These are phyloP conservation scores for Buxus sempervirens DNA, from an alignment of 164 flowering plant species.

Conservation along the genomic window DNA sequence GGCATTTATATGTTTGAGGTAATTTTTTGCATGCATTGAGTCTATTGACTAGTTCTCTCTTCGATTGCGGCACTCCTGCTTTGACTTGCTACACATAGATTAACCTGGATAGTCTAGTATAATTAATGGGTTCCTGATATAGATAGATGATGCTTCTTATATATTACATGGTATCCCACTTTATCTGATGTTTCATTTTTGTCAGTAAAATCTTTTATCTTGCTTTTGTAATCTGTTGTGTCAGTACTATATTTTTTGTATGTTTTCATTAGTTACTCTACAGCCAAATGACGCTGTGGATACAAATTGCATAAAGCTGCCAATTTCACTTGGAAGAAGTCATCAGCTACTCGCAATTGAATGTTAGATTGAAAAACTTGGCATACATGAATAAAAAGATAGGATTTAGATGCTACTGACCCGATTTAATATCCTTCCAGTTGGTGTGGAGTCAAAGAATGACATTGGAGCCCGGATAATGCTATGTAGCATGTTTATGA, in stretches of 20 bases:
- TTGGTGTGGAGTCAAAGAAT: constrained; percentile 95
- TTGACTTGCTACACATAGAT: background rate
- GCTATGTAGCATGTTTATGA: constrained; percentile 71
- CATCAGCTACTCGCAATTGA: background rate
- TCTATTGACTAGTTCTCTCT: background rate
- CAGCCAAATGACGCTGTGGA: background rate
- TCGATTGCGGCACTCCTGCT: background rate
- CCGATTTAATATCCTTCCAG: constrained; percentile 90
- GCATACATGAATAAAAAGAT: background rate
- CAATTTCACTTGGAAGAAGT: background rate
- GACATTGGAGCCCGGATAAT: constrained; percentile 88
- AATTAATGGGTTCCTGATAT: background rate
- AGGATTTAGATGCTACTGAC: constrained; percentile 32
- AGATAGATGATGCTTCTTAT: background rate
- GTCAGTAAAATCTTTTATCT: background rate
- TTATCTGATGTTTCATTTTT: background rate
- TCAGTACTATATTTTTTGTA: too few relatives aligned
- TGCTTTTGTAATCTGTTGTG: too few relatives aligned
- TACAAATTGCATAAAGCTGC: background rate
- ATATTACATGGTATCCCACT: too few relatives aligned
- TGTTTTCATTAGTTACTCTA: too few relatives aligned
- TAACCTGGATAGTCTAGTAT: background rate
- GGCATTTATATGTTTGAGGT: constrained; percentile 2
- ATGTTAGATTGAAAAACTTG: background rate
- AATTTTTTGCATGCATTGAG: background rate